phyloP scores from a whole-genome alignment of 768 basidiomycete species.

The Termitomyces bulborhizus region DNA sequence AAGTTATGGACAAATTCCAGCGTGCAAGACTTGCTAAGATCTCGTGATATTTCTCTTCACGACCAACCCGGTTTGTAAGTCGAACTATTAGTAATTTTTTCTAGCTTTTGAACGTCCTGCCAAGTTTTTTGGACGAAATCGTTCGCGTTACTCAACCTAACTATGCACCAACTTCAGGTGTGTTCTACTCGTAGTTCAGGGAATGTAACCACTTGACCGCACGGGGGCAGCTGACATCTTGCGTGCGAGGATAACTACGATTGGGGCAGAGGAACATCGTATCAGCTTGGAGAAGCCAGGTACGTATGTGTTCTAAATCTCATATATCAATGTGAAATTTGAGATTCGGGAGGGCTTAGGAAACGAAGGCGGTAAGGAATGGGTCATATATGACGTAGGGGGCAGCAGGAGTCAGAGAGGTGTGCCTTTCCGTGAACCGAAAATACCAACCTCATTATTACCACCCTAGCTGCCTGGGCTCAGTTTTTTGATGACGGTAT shows the following conservation, averaged over 20 bases:
- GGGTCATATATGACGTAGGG: slow-evolving; percentile 66
- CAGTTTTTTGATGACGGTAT: slow-evolving; percentile 65
- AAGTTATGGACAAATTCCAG: slow-evolving; percentile 43
- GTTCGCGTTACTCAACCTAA: slow-evolving; percentile 40
- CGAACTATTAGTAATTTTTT: background rate
- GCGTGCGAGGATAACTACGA: slow-evolving; percentile 55
- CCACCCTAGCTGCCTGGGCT: slow-evolving; percentile 50
- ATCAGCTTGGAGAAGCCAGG: slow-evolving; percentile 41
- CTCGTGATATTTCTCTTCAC: slow-evolving; percentile 40
- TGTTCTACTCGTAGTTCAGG: slow-evolving; percentile 10
- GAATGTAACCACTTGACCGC: background rate
- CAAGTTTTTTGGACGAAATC: slow-evolving; percentile 55
- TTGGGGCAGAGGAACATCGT: slow-evolving; percentile 59
- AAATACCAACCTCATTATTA: background rate
- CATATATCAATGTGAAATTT: background rate
- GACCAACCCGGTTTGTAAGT: slow-evolving; percentile 62
- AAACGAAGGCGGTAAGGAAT: slow-evolving; percentile 33
- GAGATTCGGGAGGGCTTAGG: slow-evolving; percentile 6
- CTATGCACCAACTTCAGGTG: slow-evolving; percentile 50
- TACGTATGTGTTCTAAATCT: slow-evolving; percentile 7
- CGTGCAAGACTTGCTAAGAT: slow-evolving; percentile 36
- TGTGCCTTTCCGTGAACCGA: slow-evolving; percentile 16
- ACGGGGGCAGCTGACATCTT: slow-evolving; percentile 48
- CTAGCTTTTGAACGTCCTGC: background rate
- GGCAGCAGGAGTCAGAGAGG: slow-evolving; percentile 54